Evolutionary conservation across 1,284 basidiomycete genomes (phyloP).

Genomic region (Sparassis latifolia): DNA sequence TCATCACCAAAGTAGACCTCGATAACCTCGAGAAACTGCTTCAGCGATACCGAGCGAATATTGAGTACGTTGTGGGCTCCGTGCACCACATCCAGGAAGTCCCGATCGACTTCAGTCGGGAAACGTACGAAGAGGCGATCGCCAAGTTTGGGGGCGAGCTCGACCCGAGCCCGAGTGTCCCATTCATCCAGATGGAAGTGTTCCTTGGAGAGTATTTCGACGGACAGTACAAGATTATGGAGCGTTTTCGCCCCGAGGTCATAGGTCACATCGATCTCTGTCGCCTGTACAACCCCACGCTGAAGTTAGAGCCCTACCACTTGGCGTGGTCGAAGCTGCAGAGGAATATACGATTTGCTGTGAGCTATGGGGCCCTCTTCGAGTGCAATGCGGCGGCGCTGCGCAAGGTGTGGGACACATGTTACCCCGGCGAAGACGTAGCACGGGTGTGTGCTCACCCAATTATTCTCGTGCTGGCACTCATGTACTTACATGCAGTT

Average conservation of each 20-base stretch:
- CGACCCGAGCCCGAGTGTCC: conserved; percentile 1
- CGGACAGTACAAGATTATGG: conserved; percentile 67
- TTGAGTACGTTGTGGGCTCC: conserved; percentile 92
- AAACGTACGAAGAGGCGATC: conserved; percentile 62
- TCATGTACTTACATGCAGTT: conserved; percentile 37
- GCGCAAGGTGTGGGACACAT: conserved; percentile 82
- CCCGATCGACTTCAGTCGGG: conserved; percentile 89
- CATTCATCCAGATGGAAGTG: conserved; percentile 25
- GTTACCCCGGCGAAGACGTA: conserved; percentile 81
- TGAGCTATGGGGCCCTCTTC: conserved; percentile 86
- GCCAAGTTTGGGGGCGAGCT: conserved; percentile 29
- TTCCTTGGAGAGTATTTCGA: conserved; percentile 79
- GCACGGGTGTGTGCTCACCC: conserved; percentile 48
- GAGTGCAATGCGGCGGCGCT: conserved; percentile 93
- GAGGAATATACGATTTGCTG: conserved; percentile 73
- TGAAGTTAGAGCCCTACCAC: conserved; percentile 49
- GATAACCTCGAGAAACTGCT: conserved; percentile 49
- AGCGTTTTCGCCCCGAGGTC: conserved; percentile 77
- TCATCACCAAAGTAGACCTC: conserved; percentile 68
- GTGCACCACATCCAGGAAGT: conserved; percentile 87
- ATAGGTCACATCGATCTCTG: conserved; percentile 93
- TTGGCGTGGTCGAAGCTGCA: conserved; percentile 60
- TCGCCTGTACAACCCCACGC: conserved; percentile 66
- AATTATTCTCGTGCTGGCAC: neutral
- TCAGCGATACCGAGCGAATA: conserved; percentile 34